Base-by-base conservation (phyloP, 192 early-diverging fungal genomes). In the Spizellomyces punctatus region DNA sequence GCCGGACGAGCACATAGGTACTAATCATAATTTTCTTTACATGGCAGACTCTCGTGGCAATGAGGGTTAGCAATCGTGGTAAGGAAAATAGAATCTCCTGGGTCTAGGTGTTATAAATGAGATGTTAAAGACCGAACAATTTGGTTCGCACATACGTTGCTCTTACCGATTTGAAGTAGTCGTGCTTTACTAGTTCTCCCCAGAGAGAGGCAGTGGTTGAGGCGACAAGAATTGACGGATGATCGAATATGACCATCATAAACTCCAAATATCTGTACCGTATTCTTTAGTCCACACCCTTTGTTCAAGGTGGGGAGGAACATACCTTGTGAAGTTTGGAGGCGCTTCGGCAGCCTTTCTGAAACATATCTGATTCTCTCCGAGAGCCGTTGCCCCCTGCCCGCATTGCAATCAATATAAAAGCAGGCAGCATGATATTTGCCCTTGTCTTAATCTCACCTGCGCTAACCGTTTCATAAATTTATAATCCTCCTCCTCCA, bases 381-480 rank as follows among this genome's bases (percentile, higher is more conserved):
- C 73, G 42, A 76, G 43, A 10, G 63, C 75, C 8, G 55, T n/a
- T 8, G 59, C 17, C 19, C 48, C 27, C 69, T 73, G 42, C 0
- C 17, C 17, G 17, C 59, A 27, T 61, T 61, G 27, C 19, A 61
- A 22, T 14, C 2, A 61, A 17, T 4, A 36, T 36, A 36, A 36
- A 3, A 36, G 27, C 27, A 36, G 1, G 1, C 27, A 36, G 27
- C 27, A 36, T 61, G 14, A 61, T 14, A 61, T 19, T 71, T 3
- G 58, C 54, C 5, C 46, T 46, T 19, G 10, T 58, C 56, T 64
- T 4, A 36, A 36, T 36, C 27, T 36, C 57, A 70, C 78, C 69
- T 80, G 76, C 41, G 79, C 73, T 6, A 81, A n/a, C 5, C 73
- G 60, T 46, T 81, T 81, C 43, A 78, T 10, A 46, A 75, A 74